A percentile compares a stretch with the other conserved stretches of the same genome.
phyloP scores from a whole-genome alignment of 257 asterid species.

The Cordia subcordata region DNA sequence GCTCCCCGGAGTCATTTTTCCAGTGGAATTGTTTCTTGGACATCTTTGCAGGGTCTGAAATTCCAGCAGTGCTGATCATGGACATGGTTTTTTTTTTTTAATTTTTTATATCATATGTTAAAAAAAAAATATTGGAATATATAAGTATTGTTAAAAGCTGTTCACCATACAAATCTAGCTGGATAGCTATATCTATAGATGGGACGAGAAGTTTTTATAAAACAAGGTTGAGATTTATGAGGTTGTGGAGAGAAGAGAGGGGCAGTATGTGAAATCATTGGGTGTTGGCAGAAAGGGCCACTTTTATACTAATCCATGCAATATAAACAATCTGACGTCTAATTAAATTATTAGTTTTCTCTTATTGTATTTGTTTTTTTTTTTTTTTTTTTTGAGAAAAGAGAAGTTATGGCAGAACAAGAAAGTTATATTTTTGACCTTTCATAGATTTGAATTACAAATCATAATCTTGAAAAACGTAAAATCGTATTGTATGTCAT shows the following conservation, averaged over 20 bases:
- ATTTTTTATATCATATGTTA: neutral
- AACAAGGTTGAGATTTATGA: conserved; percentile 18
- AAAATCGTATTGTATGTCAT: too few species aligned
- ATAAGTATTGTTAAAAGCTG: too few species aligned
- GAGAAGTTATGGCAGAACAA: too few species aligned
- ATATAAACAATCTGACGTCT: conserved; percentile 7
- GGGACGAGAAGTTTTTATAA: conserved; percentile 1
- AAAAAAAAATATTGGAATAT: neutral
- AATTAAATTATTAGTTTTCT: neutral
- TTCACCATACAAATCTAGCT: too few species aligned
- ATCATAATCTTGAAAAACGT: too few species aligned
- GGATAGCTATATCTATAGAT: neutral
- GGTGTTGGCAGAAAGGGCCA: conserved; percentile 21
- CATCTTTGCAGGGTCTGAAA: conserved; percentile 26
- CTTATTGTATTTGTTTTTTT: too few species aligned
- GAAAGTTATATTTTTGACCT: too few species aligned
- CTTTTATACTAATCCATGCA: conserved; percentile 29
- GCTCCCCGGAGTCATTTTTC: conserved; percentile 62
- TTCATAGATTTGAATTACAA: too few species aligned
- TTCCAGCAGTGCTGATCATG: conserved; percentile 5
- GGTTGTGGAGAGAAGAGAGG: conserved; percentile 21
- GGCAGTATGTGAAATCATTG: conserved; percentile 27
- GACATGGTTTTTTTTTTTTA: conserved; percentile 31
- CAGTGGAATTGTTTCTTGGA: conserved; percentile 38
- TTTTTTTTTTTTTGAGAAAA: too few species aligned